Evolutionary conservation across 2,329 filamentous ascomycete species (phyloP).

Genomic region (Amauroascus niger): DNA sequence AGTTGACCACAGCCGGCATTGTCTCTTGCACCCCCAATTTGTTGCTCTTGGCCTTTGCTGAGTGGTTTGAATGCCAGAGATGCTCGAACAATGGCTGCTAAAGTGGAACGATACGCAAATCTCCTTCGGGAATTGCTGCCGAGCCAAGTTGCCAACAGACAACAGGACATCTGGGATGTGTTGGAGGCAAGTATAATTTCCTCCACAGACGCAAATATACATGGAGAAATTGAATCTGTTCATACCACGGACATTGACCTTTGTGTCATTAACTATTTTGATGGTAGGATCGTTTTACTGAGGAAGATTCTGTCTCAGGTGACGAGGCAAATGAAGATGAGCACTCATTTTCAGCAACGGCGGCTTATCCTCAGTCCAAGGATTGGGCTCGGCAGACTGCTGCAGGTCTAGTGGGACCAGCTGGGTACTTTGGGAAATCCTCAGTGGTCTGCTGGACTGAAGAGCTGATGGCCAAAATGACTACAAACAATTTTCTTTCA

Average conservation of each 20-base stretch:
- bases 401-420: slow-evolving; percentile 1
- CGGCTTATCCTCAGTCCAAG: slow-evolving; percentile 13
- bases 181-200: slow-evolving; percentile 14
- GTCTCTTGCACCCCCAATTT: neutral
- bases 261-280: neutral
- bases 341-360: slow-evolving; percentile 10
- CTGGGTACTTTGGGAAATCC: slow-evolving; percentile 18
- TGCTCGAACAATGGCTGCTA: slow-evolving; percentile 17
- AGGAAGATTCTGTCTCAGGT: slow-evolving; percentile 15
- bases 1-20: neutral
- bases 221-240: neutral
- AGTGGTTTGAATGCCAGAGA: slow-evolving; percentile 12
- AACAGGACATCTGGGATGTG: slow-evolving; percentile 16
- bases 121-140: slow-evolving; percentile 16
- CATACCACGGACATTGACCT: neutral
- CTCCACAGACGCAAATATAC: neutral
- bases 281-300: slow-evolving; percentile 10
- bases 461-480: slow-evolving; percentile 12
- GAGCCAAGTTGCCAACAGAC: slow-evolving; percentile 14
- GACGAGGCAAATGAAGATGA: slow-evolving; percentile 18
- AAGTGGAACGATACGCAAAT: slow-evolving; percentile 16
- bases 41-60: neutral
- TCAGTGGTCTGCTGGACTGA: slow-evolving; percentile 17
- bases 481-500: neutral
- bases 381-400: slow-evolving; percentile 12